Conservation (phyloP, 2,329 filamentous ascomycete species). For the Paecilomyces formosus region DNA sequence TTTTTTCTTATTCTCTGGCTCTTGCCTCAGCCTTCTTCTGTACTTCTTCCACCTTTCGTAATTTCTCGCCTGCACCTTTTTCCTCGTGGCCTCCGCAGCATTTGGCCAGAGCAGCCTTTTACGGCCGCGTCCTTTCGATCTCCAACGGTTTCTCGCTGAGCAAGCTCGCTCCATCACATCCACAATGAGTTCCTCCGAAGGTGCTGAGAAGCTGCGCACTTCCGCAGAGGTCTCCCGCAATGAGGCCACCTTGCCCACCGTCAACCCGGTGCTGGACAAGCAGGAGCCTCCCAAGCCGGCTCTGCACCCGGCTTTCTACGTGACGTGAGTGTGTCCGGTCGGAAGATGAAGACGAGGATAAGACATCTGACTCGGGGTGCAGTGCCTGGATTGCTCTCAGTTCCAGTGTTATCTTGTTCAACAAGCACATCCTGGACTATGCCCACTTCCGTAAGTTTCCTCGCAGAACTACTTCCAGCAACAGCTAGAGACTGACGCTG, state of each 20-base stretch:
- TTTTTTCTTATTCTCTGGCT: neutral
- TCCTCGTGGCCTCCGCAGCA: conserved; percentile 36
- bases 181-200: conserved; percentile 53
- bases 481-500: conserved; percentile 1
- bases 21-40: conserved; percentile 1
- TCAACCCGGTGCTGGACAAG: conserved; percentile 71
- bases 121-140: conserved; percentile 41
- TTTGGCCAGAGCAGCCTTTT: conserved; percentile 35
- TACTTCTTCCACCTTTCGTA: conserved; percentile 2
- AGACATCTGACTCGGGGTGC: conserved; percentile 13
- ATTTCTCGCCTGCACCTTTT: neutral
- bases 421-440: conserved; percentile 94
- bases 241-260: conserved; percentile 61
- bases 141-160: conserved; percentile 39
- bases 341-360: neutral
- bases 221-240: conserved; percentile 59
- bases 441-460: conserved; percentile 65
- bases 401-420: conserved; percentile 94
- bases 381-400: conserved; percentile 90
- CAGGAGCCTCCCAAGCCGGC: conserved; percentile 54
- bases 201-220: conserved; percentile 74
- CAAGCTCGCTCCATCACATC: conserved; percentile 26
- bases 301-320: conserved; percentile 80
- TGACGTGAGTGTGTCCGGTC: conserved; percentile 44
- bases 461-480: neutral